Conservation (phyloP, 306 rosid genomes). For the Cucumis hystrix region DNA sequence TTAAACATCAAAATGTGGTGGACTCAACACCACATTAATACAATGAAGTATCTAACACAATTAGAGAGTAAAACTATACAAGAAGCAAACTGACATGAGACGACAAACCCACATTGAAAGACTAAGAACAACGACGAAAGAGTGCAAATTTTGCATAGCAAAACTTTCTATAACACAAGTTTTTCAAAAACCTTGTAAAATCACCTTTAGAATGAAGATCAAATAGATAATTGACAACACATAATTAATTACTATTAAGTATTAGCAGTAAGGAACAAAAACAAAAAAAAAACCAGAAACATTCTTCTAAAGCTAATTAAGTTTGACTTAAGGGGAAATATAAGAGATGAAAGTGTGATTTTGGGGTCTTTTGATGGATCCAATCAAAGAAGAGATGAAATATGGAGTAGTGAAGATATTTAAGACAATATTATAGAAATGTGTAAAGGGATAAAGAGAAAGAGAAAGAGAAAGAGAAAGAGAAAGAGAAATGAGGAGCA, state of each 20-base stretch:
- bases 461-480: neutral
- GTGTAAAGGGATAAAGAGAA: neutral
- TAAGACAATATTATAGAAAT: neutral
- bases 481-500: neutral
- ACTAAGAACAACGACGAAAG: too few relatives aligned
- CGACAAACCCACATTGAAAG: too few relatives aligned
- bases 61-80: too few relatives aligned
- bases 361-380: neutral
- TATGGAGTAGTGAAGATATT: neutral
- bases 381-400: neutral
- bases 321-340: neutral
- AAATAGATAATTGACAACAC: too few relatives aligned
- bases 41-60: too few relatives aligned
- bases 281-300: neutral
- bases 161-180: neutral
- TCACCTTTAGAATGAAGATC: neutral
- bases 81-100: too few relatives aligned
- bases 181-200: neutral
- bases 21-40: too few relatives aligned
- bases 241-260: neutral
- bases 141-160: too few relatives aligned
- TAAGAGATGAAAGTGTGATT: neutral
- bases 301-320: neutral
- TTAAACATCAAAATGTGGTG: too few relatives aligned
- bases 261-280: neutral